Conservation (phyloP, 2,329 filamentous ascomycete species). For the Microcyclosporella mali region DNA sequence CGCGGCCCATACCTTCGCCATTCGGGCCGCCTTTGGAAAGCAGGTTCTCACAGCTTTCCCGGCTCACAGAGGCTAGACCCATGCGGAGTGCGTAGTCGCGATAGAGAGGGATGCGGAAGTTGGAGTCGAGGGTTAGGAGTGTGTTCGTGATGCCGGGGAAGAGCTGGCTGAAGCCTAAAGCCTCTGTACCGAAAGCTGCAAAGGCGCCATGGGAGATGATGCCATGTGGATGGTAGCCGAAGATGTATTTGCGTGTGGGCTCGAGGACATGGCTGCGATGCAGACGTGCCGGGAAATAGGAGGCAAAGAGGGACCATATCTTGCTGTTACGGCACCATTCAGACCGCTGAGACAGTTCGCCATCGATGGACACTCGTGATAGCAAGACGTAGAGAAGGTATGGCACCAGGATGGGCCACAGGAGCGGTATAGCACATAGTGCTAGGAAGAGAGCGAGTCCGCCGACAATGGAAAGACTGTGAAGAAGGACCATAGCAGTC, state of each 20-base stretch:
- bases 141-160: constrained; percentile 96
- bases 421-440: constrained; percentile 81
- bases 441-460: constrained; percentile 77
- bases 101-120: constrained; percentile 90
- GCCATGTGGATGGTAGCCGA: constrained; percentile 94
- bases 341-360: constrained; percentile 66
- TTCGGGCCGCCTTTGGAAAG: constrained; percentile 73
- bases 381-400: constrained; percentile 81
- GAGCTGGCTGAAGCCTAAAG: constrained; percentile 74
- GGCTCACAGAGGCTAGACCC: constrained; percentile 81
- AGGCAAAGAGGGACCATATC: constrained; percentile 83
- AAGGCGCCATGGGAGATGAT: constrained; percentile 98
- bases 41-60: constrained; percentile 85
- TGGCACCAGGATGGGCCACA: constrained; percentile 71
- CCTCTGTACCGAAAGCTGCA: constrained; percentile 83
- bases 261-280: constrained; percentile 78
- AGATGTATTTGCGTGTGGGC: constrained; percentile 84
- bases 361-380: constrained; percentile 70
- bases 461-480: constrained; percentile 45
- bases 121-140: constrained; percentile 86
- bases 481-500: constrained; percentile 44
- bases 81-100: constrained; percentile 87
- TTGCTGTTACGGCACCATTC: constrained; percentile 65
- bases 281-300: constrained; percentile 83
- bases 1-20: constrained; percentile 80